Evolutionary conservation across 2,329 filamentous ascomycete genomes (phyloP).

Genomic region (Pseudocercospora cruenta): DNA sequence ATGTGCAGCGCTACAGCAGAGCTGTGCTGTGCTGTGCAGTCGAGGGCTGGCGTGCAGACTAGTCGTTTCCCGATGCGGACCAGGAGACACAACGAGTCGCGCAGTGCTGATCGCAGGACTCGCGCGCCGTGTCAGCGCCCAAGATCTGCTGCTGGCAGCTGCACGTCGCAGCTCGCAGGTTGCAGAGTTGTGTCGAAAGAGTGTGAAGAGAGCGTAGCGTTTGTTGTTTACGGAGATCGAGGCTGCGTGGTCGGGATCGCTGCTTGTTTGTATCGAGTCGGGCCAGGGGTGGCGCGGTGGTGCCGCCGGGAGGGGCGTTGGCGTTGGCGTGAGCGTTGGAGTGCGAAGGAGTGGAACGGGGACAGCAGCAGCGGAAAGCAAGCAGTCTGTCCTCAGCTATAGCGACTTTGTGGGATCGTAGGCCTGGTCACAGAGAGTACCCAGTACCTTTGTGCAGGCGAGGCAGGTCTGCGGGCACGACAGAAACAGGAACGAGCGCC

Average conservation of each 20-base stretch:
- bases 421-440: too few species aligned
- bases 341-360: neutral
- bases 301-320: neutral
- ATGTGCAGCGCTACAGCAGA: neutral
- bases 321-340: neutral
- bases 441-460: neutral
- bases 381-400: neutral
- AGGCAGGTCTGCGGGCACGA: neutral
- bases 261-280: slow-evolving; percentile 7
- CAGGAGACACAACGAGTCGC: slow-evolving; percentile 8
- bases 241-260: neutral
- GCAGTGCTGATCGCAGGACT: slow-evolving; percentile 9
- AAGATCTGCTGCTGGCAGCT: neutral
- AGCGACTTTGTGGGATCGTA: neutral
- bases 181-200: neutral
- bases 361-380: neutral
- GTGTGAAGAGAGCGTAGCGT: slow-evolving; percentile 4
- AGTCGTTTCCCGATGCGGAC: slow-evolving; percentile 6
- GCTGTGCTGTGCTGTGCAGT: neutral
- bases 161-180: neutral
- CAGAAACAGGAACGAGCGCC: neutral
- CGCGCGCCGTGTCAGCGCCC: slow-evolving; percentile 3
- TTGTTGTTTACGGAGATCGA: neutral
- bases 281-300: slow-evolving; percentile 8
- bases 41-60: slow-evolving; percentile 1